Conservation (phyloP, 2,329 filamentous ascomycete genomes). For the Cladosporium velox region DNA sequence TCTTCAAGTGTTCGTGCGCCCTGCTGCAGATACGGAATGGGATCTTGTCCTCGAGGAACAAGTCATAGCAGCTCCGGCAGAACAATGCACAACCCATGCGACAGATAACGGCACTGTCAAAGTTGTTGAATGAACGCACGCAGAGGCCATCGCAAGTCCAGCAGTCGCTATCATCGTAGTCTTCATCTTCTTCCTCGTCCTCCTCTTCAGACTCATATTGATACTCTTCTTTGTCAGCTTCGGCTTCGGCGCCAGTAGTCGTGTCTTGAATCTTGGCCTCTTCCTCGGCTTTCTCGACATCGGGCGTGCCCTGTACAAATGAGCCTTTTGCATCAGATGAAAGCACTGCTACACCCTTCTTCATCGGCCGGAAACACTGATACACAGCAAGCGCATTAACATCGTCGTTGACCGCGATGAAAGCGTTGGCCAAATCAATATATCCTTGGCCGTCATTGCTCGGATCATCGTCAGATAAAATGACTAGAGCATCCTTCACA, state of each 20-base stretch:
- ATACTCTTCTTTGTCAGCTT: neutral
- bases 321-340: neutral
- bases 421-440: neutral
- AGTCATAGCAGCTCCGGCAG: neutral
- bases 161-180: neutral
- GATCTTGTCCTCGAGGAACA: slow-evolving; percentile 1
- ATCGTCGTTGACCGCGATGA: slow-evolving; percentile 1
- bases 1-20: neutral
- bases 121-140: neutral
- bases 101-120: neutral
- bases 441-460: slow-evolving; percentile 4
- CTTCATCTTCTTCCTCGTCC: neutral
- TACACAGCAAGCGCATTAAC: neutral
- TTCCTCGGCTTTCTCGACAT: neutral
- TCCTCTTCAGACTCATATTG: neutral
- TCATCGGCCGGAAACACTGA: neutral
- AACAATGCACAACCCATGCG: neutral
- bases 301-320: neutral
- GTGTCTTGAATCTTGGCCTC: neutral
- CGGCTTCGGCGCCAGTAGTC: neutral
- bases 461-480: slow-evolving; percentile 5
- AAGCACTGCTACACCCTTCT: neutral
- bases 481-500: slow-evolving; percentile 4
- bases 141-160: slow-evolving; percentile 7
- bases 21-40: slow-evolving; percentile 9